Percentiles rank a stretch among this genome's conserved stretches.
Conservation (phyloP, 306 rosid species). For the Alnus glutinosa region DNA sequence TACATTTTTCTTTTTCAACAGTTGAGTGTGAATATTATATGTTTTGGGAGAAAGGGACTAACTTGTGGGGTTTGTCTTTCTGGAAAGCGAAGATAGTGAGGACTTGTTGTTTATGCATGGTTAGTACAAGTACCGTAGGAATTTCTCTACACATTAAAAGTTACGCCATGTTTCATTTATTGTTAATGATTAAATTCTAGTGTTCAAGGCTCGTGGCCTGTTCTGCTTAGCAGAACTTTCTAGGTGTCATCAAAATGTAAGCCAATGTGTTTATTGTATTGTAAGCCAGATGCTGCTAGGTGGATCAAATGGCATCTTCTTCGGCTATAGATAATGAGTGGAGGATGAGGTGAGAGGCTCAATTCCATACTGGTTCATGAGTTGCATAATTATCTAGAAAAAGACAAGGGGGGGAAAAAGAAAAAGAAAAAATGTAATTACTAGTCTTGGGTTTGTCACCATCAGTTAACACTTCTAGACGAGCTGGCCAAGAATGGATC, state of each 20-base stretch:
- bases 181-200: background rate
- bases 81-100: background rate
- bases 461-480: background rate
- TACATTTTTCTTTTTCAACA: background rate
- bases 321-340: background rate
- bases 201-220: background rate
- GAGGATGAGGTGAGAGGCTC: background rate
- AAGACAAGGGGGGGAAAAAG: background rate
- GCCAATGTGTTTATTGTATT: background rate
- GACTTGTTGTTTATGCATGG: background rate
- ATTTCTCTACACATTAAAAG: background rate
- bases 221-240: background rate
- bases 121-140: background rate
- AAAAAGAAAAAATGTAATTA: background rate
- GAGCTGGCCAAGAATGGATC: background rate
- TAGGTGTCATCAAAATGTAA: background rate
- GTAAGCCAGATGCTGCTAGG: background rate
- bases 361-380: background rate
- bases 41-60: background rate
- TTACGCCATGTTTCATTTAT: background rate
- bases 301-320: background rate
- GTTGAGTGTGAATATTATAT: background rate
- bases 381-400: background rate
- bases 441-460: background rate
- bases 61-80: background rate